Evolutionary conservation across 495 filamentous ascomycete genomes (phyloP), one percentile per base, ranked within the genome.

Genomic region (Cladorrhinum samala): DNA sequence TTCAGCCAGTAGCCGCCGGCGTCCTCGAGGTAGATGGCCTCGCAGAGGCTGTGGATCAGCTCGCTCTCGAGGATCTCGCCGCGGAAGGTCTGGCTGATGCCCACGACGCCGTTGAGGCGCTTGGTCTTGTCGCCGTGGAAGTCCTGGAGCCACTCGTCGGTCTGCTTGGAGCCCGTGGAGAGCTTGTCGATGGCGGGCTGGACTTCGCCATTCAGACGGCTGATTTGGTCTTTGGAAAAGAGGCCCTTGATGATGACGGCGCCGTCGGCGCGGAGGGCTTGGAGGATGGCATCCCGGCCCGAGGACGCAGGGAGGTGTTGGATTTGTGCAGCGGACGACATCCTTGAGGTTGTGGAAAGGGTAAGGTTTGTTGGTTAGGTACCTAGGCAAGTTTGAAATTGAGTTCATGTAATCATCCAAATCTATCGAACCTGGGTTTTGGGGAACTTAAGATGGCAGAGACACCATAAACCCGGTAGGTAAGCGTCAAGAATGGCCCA

Each of bases 1-100:
- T 54, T 54, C 43, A 54, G 24, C 52, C 52, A 54, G 33, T 54
- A 54, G 1, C 52, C 52, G 19, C 52, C 52, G 2, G 52, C 44
- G n/a, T 54, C 52, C 20, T 54, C 16, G 1, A 54, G 24, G 16
- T 40, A 54, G n/a, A 54, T 42, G 11, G 30, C 18, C 17, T 38
- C 16, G 23, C 52, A 54, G 5, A 47, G 45, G 16, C 27, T 16
- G 36, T 54, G 52, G 36, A 54, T 48, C 17, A 54, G 38, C 7
- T 54, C 44, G 9, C 48, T 54, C 18, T 54, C 52, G 18, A 54
- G 45, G 33, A 54, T 40, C n/a, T 48, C 30, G 9, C 25, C 18
- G 11, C 52, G 52, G 39, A 54, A 54, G 2, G 52, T 54, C 11
- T 38, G 13, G 33, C 27, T 40, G 11, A 41, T 27, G 3, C 25